phyloP scores from a whole-genome alignment of 2,329 filamentous ascomycete species.

The Botrytis deweyae region DNA sequence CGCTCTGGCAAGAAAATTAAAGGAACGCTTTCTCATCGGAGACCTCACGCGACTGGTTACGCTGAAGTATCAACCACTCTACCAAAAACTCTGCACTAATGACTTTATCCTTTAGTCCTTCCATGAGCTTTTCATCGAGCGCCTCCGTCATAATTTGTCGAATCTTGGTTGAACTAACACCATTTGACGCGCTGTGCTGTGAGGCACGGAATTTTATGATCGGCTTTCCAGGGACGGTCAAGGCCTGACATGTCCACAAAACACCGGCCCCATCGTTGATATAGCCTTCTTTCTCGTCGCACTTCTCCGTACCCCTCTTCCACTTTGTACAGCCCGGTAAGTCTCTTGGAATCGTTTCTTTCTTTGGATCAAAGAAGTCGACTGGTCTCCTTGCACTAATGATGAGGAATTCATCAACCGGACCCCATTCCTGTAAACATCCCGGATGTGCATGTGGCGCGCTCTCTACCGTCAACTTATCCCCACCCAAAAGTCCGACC shows the following conservation, averaged over 20 bases:
- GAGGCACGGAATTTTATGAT: background rate
- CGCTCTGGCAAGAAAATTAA: background rate
- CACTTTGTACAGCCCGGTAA: background rate
- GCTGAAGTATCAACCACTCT: background rate
- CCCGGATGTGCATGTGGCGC: background rate
- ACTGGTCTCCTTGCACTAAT: background rate
- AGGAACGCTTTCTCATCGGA: background rate
- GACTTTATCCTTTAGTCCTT: background rate
- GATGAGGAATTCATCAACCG: slow-evolving; percentile 1
- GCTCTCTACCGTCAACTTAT: background rate
- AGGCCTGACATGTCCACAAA: background rate
- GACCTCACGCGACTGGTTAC: background rate
- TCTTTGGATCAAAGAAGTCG: background rate
- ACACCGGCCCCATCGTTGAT: background rate
- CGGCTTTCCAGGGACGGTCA: background rate
- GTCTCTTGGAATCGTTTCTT: background rate
- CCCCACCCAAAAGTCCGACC: slow-evolving; percentile 5
- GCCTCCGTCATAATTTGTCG: slow-evolving; percentile 1
- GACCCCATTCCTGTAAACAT: background rate
- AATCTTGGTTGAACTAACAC: slow-evolving; percentile 9
- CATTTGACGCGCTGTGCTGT: background rate
- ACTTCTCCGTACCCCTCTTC: background rate
- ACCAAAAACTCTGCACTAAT: background rate
- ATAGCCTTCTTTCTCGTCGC: accelerated
- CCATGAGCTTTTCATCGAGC: background rate